Evolutionary conservation across 805 yeast species (phyloP).

Genomic region (Teunomyces funiuensis): DNA sequence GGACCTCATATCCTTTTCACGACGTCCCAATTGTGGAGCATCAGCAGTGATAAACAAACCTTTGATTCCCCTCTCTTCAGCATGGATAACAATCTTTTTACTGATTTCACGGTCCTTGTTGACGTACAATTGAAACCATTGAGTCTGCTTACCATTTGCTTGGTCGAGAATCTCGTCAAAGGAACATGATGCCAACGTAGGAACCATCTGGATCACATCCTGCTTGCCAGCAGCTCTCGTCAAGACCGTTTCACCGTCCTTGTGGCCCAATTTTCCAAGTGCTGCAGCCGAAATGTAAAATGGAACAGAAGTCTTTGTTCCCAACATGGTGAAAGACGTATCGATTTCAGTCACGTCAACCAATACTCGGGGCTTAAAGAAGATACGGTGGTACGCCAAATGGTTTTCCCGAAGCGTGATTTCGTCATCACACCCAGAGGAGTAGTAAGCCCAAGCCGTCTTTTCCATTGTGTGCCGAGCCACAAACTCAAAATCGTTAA

Average conservation of each 20-base stretch:
- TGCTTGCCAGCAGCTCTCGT: conserved; percentile 80
- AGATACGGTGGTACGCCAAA: conserved; percentile 81
- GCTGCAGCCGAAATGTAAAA: conserved; percentile 93
- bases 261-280: conserved; percentile 85
- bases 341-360: conserved; percentile 81
- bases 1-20: conserved; percentile 50
- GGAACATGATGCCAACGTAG: conserved; percentile 86
- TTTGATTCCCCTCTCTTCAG: conserved; percentile 41
- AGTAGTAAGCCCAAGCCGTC: conserved; percentile 89
- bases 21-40: conserved; percentile 52
- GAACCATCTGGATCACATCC: conserved; percentile 80
- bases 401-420: conserved; percentile 88
- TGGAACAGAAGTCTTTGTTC: conserved; percentile 68
- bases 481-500: conserved; percentile 83
- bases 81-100: conserved; percentile 31
- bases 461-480: conserved; percentile 77
- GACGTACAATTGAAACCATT: conserved; percentile 53
- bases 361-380: conserved; percentile 80
- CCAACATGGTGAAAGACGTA: conserved; percentile 69
- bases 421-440: conserved; percentile 92
- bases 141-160: conserved; percentile 49
- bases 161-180: conserved; percentile 81
- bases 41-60: conserved; percentile 57
- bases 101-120: conserved; percentile 36
- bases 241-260: conserved; percentile 86